Base-by-base conservation (phyloP, 176 grass and related monocot species). In the Zoysia pacifica region DNA sequence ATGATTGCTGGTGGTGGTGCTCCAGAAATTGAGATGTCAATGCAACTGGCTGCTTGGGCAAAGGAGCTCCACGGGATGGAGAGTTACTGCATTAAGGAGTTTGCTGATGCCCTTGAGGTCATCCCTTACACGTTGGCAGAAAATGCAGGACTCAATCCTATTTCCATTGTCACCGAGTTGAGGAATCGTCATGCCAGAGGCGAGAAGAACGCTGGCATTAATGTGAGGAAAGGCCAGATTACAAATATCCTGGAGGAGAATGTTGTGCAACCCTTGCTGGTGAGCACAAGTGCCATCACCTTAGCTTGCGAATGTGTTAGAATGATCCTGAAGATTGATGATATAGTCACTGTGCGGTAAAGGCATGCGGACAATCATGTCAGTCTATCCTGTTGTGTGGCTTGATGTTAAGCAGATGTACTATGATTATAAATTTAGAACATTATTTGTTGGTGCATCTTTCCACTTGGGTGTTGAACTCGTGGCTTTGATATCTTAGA, bases 31-130 rank as follows among this genome's bases (percentile, higher is more conserved):
- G 91, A 97, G 75, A 91, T 97, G 89, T 91, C 94, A 50, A 91
- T 84, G 84, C 91, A 93, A 35, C 89, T 97, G 40, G 86, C 88
- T 18, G 42, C 86, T 54, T 97, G 91, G 91, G 86, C 93, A 64
- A 97, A 97, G 65, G 88, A 93, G 53, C 91, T 97, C 48, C 91
- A 91, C 43, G 91, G 91, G 55, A 93, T 91, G 94, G 91, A 97
- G 86, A 93, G 91, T 62, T 97, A 97, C 84, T 97, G 94, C 81
- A 89, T 97, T 53, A 97, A 91, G 84, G 94, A 91, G 81, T 93
- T 93, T 45, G 91, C 91, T 12, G 94, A 97, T 5, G 87, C 91
- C 1, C 89, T 93, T 39, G 89, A 97, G 78, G 94, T 97, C 72
- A 91, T 91, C 36, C 93, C 93, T 11, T 97, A 97, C 84, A 97